phyloP scores from a whole-genome alignment of 805 yeast species.

The Suhomyces canberraensis region DNA sequence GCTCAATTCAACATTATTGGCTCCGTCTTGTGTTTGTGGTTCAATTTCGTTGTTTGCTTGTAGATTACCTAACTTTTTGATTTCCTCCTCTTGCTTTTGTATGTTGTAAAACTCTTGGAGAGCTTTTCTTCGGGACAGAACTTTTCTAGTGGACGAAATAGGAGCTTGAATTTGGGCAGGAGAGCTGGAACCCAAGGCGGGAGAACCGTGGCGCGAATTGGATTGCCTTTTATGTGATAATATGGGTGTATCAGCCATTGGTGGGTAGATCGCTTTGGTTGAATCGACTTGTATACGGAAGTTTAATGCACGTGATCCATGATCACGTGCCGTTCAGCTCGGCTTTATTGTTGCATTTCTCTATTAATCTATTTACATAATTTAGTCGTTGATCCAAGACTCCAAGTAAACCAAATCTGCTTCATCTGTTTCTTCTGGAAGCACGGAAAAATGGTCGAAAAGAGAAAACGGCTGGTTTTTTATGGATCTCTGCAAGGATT shows the following conservation, averaged over 20 bases:
- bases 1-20: conserved; percentile 8
- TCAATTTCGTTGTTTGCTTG: not conserved
- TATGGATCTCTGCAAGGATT: conserved; percentile 7
- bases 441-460: conserved; percentile 40
- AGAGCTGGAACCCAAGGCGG: conserved; percentile 3
- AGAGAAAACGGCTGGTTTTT: conserved; percentile 30
- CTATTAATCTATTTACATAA: not conserved
- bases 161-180: conserved; percentile 1
- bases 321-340: not conserved
- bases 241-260: conserved; percentile 15
- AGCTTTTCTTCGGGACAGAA: conserved; percentile 39
- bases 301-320: not conserved
- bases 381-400: conserved; percentile 37
- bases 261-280: no score
- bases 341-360: not conserved
- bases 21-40: not conserved
- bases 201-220: conserved; percentile 6
- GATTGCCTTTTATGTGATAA: conserved; percentile 28
- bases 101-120: conserved; percentile 41
- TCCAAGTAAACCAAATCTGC: conserved; percentile 47
- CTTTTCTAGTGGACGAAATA: conserved; percentile 13
- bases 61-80: conserved; percentile 1
- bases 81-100: conserved; percentile 15
- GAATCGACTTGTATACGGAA: not conserved
- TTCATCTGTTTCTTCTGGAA: conserved; percentile 34